A percentile compares a stretch with the other conserved stretches of the same genome.
These are phyloP conservation scores for Hansenula anomala DNA, from an alignment of 1,139 yeast species.

Conservation along the genomic window DNA sequence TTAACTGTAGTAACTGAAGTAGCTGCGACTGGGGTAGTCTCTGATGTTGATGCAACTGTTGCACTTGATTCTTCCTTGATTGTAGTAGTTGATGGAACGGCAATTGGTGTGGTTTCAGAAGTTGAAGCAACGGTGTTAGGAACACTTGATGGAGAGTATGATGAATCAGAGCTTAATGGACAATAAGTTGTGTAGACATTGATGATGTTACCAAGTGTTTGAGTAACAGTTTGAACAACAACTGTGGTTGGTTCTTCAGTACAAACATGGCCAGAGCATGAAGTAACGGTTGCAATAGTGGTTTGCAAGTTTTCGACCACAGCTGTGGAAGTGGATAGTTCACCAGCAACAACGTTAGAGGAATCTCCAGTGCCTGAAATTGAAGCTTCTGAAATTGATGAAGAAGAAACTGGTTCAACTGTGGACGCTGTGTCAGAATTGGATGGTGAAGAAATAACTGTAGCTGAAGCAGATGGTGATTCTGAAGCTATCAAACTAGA, in stretches of 20 bases:
- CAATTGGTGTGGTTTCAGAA: neutral
- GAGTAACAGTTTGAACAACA: constrained; percentile 2
- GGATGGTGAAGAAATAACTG: neutral
- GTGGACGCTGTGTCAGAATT: neutral
- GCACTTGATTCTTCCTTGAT: too few species aligned
- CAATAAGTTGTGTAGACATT: constrained; percentile 6
- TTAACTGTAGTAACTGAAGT: neutral
- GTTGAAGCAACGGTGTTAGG: neutral
- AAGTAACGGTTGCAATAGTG: constrained; percentile 4
- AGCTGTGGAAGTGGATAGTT: constrained; percentile 1
- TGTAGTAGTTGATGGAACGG: neutral
- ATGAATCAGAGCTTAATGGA: constrained; percentile 3
- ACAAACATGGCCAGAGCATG: constrained; percentile 3
- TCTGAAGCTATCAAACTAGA: too few species aligned
- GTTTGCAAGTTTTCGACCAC: neutral
- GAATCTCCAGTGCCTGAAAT: neutral
- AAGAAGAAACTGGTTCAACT: neutral
- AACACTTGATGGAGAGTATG: too few species aligned
- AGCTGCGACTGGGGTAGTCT: neutral
- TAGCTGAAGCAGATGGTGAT: too few species aligned
- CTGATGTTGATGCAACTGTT: too few species aligned
- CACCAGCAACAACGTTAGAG: neutral
- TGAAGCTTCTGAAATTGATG: neutral
- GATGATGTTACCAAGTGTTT: constrained; percentile 3
- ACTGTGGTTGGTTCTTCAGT: constrained; percentile 1